Evolutionary conservation across 2,329 filamentous ascomycete species (phyloP).

Genomic region (Penicillium sp.): DNA sequence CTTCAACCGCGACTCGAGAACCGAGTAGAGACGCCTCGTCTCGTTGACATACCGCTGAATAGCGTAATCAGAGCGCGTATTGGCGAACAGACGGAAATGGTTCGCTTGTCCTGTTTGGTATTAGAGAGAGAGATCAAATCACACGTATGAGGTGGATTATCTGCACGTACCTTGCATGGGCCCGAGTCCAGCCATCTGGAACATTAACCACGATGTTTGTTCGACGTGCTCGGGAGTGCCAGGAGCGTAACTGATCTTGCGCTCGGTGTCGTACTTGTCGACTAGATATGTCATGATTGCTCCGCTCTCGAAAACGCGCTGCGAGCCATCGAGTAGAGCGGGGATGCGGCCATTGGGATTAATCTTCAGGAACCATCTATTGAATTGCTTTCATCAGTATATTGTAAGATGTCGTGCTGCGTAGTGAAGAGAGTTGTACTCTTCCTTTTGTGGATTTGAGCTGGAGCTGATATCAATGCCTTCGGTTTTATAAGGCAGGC

Average conservation of each 20-base stretch:
- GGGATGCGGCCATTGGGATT: constrained; percentile 52
- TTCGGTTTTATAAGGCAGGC: constrained; percentile 33
- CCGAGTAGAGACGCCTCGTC: constrained; percentile 48
- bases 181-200: constrained; percentile 43
- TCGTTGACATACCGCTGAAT: constrained; percentile 51
- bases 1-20: constrained; percentile 45
- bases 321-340: constrained; percentile 42
- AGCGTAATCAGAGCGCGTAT: constrained; percentile 44
- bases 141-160: background rate
- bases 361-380: constrained; percentile 46
- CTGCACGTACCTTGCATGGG: constrained; percentile 41
- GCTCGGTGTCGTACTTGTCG: constrained; percentile 44
- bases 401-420: background rate
- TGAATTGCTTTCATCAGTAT: background rate
- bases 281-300: constrained; percentile 48
- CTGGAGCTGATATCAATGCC: constrained; percentile 44
- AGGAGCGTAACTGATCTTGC: constrained; percentile 45
- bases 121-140: background rate
- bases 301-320: constrained; percentile 47
- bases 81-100: constrained; percentile 48
- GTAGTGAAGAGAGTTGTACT: constrained; percentile 12
- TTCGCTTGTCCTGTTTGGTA: constrained; percentile 43
- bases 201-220: constrained; percentile 47
- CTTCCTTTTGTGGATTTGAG: constrained; percentile 46
- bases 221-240: constrained; percentile 46